Evolutionary conservation across 208 protist species (phyloP).

Genomic region (Acanthamoeba quina): DNA sequence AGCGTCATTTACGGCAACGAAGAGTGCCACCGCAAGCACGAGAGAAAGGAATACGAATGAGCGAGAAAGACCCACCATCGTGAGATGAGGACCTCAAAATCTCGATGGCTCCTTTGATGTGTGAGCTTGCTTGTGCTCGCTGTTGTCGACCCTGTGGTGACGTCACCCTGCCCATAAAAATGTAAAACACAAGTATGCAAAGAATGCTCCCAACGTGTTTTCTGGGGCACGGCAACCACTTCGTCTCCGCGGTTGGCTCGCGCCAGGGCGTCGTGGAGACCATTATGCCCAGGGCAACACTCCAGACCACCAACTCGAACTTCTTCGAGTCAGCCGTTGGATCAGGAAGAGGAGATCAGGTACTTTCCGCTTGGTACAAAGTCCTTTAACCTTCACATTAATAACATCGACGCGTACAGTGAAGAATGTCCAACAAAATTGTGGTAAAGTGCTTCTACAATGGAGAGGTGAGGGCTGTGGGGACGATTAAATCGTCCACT

Average conservation of each 20-base stretch:
- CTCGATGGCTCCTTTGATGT: background rate
- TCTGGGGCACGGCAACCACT: too few relatives aligned
- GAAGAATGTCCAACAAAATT: conserved; percentile 42
- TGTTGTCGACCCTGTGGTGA: background rate
- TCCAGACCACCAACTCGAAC: too few relatives aligned
- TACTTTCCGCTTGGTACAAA: background rate
- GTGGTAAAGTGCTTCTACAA: conserved; percentile 57
- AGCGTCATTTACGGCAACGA: conserved; percentile 42
- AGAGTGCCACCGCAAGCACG: background rate
- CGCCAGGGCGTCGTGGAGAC: too few relatives aligned
- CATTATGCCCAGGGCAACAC: too few relatives aligned
- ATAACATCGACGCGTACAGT: too few relatives aligned
- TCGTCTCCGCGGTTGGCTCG: too few relatives aligned
- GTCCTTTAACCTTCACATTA: background rate
- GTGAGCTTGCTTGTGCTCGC: too few relatives aligned
- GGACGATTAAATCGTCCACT: background rate
- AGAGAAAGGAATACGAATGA: background rate
- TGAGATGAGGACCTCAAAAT: background rate
- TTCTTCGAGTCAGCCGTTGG: too few relatives aligned
- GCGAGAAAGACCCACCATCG: background rate
- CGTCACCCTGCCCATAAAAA: background rate
- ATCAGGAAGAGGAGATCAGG: too few relatives aligned
- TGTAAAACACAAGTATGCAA: background rate
- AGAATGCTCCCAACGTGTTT: too few relatives aligned
- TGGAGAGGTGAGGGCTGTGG: conserved; percentile 21